phyloP scores from a whole-genome alignment of 441 rosid genomes.

The Capsella rubella region DNA sequence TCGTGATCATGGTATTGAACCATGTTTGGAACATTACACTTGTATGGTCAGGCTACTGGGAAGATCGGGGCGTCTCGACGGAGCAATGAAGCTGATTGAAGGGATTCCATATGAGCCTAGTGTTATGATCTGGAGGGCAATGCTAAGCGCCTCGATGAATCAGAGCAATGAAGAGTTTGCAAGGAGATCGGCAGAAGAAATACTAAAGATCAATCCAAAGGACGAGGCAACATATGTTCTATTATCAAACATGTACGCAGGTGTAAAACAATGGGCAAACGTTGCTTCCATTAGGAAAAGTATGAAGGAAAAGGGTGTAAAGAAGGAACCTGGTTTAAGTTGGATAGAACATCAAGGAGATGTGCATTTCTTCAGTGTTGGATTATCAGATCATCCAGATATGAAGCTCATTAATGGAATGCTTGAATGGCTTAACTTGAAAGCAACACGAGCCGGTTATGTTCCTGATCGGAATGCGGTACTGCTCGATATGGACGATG shows the following conservation, averaged over 20 bases:
- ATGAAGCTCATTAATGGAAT: slow-evolving; percentile 70
- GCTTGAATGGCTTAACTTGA: slow-evolving; percentile 86
- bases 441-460: slow-evolving; percentile 65
- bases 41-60: slow-evolving; percentile 90
- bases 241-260: slow-evolving; percentile 79
- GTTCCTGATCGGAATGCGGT: slow-evolving; percentile 61
- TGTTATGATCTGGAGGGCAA: slow-evolving; percentile 81
- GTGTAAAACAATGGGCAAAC: slow-evolving; percentile 67
- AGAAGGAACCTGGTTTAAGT: slow-evolving; percentile 88
- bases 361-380: slow-evolving; percentile 71
- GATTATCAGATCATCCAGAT: slow-evolving; percentile 65
- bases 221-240: slow-evolving; percentile 84
- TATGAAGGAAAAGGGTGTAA: slow-evolving; percentile 77
- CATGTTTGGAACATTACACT: slow-evolving; percentile 80
- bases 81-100: slow-evolving; percentile 68
- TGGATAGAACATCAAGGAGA: slow-evolving; percentile 83
- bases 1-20: slow-evolving; percentile 69
- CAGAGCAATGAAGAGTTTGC: slow-evolving; percentile 76
- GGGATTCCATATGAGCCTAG: slow-evolving; percentile 72
- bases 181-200: slow-evolving; percentile 58
- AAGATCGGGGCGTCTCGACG: slow-evolving; percentile 72
- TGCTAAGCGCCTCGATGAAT: slow-evolving; percentile 82
- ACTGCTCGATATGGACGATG: slow-evolving; percentile 61
- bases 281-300: slow-evolving; percentile 69
- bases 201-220: slow-evolving; percentile 75